Base-by-base conservation (phyloP, 257 asterid genomes). In the Jaltomata sinuosa region DNA sequence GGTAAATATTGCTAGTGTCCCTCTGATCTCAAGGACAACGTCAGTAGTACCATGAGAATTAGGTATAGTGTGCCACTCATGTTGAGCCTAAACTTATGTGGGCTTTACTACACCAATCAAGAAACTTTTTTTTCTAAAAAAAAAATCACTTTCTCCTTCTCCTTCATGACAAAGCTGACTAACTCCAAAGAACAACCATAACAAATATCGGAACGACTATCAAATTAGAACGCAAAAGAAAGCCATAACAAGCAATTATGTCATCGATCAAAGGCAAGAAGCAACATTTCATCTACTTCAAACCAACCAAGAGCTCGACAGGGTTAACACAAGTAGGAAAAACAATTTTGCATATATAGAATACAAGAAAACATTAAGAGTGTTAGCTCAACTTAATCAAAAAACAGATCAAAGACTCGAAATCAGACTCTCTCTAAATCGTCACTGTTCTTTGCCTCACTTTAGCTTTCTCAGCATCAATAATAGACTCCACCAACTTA, bases 381-480 rank as follows among this genome's bases (percentile, higher is more conserved):
- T 18, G 0, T 49, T 50, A 77, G 82, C 27, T 27, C 62, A 77
- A 77, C 62, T 77, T 81, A 25, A 81, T 45, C 16, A 81, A 81
- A 57, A 81, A 55, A n/a, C 2, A 14, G 16, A 80, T 62, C 22
- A 81, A 34, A 64, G 11, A 64, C 36, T 82, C 3, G 2, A 40
- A n/a, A 21, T 10, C 61, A 25, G 27, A 31, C 21, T 11, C 22
- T 27, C 82, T 49, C 90, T 90, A 94, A 83, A 96, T 85, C 49
- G 85, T 84, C 1, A 91, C 88, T 62, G 84, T 90, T 86, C 94
- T 93, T 83, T 89, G 99, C 34, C 85, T 83, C 86, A 95, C 98
- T 89, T 89, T 92, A 14, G 99, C 99, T 89, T 95, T 95, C 93
- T 97, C 98, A 0, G 99, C 98, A 86, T 95, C 95, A 85, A 95